A percentile compares a stretch with the other conserved stretches of the same genome.
Evolutionary conservation across 768 basidiomycete species (phyloP).

Genomic region (Lentinula detonsa): DNA sequence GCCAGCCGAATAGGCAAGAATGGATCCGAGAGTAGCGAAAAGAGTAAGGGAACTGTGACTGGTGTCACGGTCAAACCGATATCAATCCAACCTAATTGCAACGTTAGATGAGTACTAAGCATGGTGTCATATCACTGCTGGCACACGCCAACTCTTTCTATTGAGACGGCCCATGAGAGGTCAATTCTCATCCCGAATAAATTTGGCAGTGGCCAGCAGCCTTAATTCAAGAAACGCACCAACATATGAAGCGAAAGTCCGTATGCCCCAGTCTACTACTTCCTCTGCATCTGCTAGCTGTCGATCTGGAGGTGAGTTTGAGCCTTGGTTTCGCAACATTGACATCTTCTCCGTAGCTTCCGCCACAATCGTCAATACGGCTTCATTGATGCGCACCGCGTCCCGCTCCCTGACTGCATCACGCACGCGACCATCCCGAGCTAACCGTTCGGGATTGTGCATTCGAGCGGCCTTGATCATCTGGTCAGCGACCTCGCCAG

Average conservation of each 20-base stretch:
- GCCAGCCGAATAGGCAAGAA: conserved; percentile 79
- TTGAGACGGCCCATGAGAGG: neutral
- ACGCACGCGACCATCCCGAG: conserved; percentile 77
- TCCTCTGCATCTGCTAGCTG: conserved; percentile 61
- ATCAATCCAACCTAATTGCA: conserved; percentile 85
- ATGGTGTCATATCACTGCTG: neutral
- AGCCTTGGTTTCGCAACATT: conserved; percentile 41
- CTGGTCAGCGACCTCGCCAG: conserved; percentile 95
- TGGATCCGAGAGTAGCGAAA: conserved; percentile 73
- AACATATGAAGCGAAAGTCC: conserved; percentile 90
- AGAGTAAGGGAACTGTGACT: conserved; percentile 78
- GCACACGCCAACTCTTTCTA: neutral
- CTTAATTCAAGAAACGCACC: conserved; percentile 48
- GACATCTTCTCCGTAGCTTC: conserved; percentile 61
- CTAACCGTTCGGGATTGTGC: conserved; percentile 63
- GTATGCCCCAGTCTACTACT: conserved; percentile 86
- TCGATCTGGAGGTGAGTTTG: conserved; percentile 34
- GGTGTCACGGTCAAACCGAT: conserved; percentile 94
- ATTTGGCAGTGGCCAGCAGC: neutral
- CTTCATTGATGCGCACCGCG: conserved; percentile 79
- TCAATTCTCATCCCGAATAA: too few relatives aligned
- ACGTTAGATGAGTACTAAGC: neutral
- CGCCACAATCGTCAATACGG: conserved; percentile 77
- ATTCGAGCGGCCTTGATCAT: conserved; percentile 83
- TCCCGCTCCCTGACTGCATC: conserved; percentile 90